Conservation (phyloP, 2,329 filamentous ascomycete species). For the Cordyceps cicadae region DNA sequence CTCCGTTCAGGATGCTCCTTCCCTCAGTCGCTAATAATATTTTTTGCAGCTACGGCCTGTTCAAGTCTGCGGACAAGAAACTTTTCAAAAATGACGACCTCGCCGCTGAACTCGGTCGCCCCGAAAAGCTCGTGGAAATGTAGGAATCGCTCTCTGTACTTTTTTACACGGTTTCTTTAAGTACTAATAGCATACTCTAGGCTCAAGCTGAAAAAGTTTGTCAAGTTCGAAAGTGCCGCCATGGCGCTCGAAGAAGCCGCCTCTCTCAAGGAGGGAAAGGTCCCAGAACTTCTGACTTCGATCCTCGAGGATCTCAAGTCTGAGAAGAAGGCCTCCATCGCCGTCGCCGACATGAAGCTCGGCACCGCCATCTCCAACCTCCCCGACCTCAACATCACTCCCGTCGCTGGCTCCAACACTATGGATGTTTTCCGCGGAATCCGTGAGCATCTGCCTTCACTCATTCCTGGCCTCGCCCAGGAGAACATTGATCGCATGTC, state of each 20-base stretch:
- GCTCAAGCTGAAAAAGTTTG: conserved; percentile 92
- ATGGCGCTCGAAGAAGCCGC: conserved; percentile 86
- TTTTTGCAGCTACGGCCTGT: conserved; percentile 74
- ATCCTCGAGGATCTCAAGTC: conserved; percentile 88
- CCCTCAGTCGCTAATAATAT: conserved; percentile 22
- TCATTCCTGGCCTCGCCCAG: conserved; percentile 80
- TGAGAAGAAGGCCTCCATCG: conserved; percentile 93
- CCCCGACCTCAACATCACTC: conserved; percentile 75
- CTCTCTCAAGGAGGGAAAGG: conserved; percentile 85
- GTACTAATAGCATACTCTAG: conserved; percentile 32
- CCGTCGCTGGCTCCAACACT: conserved; percentile 54
- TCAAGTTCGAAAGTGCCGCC: conserved; percentile 92
- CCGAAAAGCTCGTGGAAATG: conserved; percentile 81
- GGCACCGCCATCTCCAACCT: conserved; percentile 88
- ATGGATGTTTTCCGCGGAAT: conserved; percentile 91
- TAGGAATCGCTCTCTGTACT: conserved; percentile 41
- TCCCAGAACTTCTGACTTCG: conserved; percentile 74
- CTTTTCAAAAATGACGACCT: conserved; percentile 82
- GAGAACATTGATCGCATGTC: conserved; percentile 90
- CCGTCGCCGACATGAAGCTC: conserved; percentile 88
- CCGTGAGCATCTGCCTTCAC: conserved; percentile 77
- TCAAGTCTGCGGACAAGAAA: conserved; percentile 99
- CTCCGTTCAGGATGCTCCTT: conserved; percentile 4
- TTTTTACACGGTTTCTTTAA: conserved; percentile 1
- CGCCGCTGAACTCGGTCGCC: conserved; percentile 62